A percentile compares a stretch with the other conserved stretches of the same genome.
phyloP scores from a whole-genome alignment of 2,329 filamentous ascomycete genomes.

The Paraphoma chrysanthemicola region DNA sequence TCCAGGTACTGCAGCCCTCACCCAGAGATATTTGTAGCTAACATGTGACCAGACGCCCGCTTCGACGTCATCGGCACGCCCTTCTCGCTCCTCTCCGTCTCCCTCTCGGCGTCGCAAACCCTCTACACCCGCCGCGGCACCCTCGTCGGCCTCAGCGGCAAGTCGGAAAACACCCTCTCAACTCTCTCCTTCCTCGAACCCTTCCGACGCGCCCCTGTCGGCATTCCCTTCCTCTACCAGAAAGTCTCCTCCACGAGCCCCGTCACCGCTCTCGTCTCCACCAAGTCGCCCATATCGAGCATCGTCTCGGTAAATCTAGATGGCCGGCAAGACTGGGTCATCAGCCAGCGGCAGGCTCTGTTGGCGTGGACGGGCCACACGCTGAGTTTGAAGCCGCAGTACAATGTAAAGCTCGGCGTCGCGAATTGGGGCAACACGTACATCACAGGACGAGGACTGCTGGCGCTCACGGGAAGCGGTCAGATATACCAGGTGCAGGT shows the following conservation, averaged over 20 bases:
- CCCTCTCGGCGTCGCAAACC: slow-evolving; percentile 89
- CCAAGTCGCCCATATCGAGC: slow-evolving; percentile 84
- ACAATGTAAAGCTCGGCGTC: slow-evolving; percentile 77
- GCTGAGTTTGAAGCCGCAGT: slow-evolving; percentile 74
- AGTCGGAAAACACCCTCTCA: slow-evolving; percentile 88
- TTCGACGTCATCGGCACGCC: slow-evolving; percentile 94
- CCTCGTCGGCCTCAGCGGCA: slow-evolving; percentile 86
- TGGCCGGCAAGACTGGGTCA: slow-evolving; percentile 93
- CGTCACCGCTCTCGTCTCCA: slow-evolving; percentile 85
- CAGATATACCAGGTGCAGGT: slow-evolving; percentile 88
- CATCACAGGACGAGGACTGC: slow-evolving; percentile 84
- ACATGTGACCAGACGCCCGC: slow-evolving; percentile 72
- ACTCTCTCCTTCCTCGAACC: slow-evolving; percentile 88
- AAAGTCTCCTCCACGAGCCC: slow-evolving; percentile 83
- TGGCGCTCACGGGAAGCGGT: slow-evolving; percentile 83
- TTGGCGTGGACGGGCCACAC: slow-evolving; percentile 97
- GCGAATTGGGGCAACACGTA: slow-evolving; percentile 92
- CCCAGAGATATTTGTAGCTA: not conserved
- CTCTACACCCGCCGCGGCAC: slow-evolving; percentile 93
- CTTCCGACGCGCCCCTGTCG: slow-evolving; percentile 77
- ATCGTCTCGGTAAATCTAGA: slow-evolving; percentile 89
- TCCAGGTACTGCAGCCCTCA: slow-evolving; percentile 30
- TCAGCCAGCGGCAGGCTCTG: slow-evolving; percentile 84
- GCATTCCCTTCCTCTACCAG: slow-evolving; percentile 95
- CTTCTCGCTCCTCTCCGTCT: slow-evolving; percentile 92